A percentile compares a stretch with the other conserved stretches of the same genome.
Conservation (phyloP, 1,284 basidiomycete species). For the Mycosarcoma mackinlayi region DNA sequence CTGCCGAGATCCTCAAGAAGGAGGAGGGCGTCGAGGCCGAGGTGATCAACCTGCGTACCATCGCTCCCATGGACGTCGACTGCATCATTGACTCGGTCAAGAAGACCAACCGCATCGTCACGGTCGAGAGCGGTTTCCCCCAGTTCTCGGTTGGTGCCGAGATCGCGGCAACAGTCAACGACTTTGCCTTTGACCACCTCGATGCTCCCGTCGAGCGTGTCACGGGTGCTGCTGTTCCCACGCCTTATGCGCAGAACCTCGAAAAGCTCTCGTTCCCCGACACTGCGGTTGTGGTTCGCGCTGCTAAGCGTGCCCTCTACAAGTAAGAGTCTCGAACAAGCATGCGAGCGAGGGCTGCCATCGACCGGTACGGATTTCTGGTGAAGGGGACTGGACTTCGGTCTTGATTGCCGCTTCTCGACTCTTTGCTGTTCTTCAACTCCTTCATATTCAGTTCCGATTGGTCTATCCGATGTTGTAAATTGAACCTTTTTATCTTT, state of each 20-base stretch:
- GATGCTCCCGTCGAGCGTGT: slow-evolving; percentile 97
- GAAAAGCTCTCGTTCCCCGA: slow-evolving; percentile 66
- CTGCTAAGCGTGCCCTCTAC: slow-evolving; percentile 65
- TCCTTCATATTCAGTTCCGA: not conserved
- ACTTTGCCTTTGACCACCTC: slow-evolving; percentile 74
- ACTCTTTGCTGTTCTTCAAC: too few relatives aligned
- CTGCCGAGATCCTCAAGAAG: slow-evolving; percentile 85
- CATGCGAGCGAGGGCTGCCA: too few relatives aligned
- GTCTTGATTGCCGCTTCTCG: too few relatives aligned
- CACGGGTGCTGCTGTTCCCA: slow-evolving; percentile 80
- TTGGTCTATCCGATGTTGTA: slow-evolving; percentile 7
- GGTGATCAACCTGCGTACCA: slow-evolving; percentile 95
- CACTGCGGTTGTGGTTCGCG: slow-evolving; percentile 58
- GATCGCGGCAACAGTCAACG: slow-evolving; percentile 83
- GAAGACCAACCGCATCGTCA: slow-evolving; percentile 96
- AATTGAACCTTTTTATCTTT: slow-evolving; percentile 3
- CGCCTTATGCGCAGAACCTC: slow-evolving; percentile 73
- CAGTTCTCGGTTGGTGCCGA: slow-evolving; percentile 97
- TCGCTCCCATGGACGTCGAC: slow-evolving; percentile 95
- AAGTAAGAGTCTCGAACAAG: slow-evolving; percentile 23
- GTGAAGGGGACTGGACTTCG: too few relatives aligned
- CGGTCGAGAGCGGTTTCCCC: slow-evolving; percentile 98
- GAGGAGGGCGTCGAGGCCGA: slow-evolving; percentile 94
- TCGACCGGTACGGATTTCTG: too few relatives aligned
- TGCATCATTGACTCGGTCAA: slow-evolving; percentile 95